Conservation (phyloP, 768 basidiomycete genomes). For the Trametopsis cervina region DNA sequence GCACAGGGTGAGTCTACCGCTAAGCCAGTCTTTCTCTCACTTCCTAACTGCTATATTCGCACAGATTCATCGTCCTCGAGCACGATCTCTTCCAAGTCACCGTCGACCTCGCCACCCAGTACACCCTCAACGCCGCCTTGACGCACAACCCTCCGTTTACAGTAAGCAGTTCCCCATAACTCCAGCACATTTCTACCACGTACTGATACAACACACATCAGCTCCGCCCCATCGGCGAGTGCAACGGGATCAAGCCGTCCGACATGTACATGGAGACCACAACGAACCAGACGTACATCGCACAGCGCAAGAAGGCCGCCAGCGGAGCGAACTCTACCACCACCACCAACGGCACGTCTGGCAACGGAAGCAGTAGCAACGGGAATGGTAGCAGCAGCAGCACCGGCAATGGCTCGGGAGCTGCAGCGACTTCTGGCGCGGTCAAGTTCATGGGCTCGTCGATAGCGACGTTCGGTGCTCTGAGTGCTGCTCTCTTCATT, state of each 20-base stretch:
- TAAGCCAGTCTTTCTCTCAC: neutral
- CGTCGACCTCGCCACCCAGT: conserved; percentile 86
- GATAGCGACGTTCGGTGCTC: too few species aligned
- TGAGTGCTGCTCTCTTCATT: too few species aligned
- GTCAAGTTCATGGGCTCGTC: too few species aligned
- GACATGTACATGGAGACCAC: conserved; percentile 86
- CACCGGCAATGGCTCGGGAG: too few species aligned
- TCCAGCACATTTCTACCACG: neutral
- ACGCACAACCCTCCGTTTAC: conserved; percentile 56
- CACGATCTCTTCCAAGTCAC: conserved; percentile 83
- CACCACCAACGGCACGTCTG: neutral
- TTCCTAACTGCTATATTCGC: conserved; percentile 16
- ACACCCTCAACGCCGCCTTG: conserved; percentile 74
- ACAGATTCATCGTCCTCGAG: conserved; percentile 81
- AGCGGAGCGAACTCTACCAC: neutral
- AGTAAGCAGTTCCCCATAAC: conserved; percentile 32
- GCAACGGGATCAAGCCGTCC: conserved; percentile 52
- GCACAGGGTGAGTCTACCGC: conserved; percentile 43
- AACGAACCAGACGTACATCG: conserved; percentile 61
- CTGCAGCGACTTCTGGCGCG: too few species aligned
- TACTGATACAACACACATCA: conserved; percentile 17
- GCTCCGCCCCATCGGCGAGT: conserved; percentile 74
- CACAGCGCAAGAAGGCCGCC: conserved; percentile 25
- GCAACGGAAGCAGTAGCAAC: too few species aligned
- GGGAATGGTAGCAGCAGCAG: too few species aligned